These are phyloP conservation scores for Graphium sp. DNA, from an alignment of 2,329 filamentous ascomycete species.

Conservation along the genomic window DNA sequence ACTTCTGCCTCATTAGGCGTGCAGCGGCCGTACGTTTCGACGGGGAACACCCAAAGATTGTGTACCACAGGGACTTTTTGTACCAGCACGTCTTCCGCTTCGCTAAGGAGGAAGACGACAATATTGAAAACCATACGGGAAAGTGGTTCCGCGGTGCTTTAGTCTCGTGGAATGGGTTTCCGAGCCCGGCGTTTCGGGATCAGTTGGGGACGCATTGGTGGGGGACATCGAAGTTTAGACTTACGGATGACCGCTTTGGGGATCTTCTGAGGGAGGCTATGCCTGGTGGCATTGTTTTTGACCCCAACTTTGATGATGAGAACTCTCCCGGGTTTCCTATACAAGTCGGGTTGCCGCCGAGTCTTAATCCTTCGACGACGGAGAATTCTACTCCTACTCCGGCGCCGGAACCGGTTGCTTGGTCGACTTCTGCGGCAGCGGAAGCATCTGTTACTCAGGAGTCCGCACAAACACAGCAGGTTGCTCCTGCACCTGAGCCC, in stretches of 20 bases:
- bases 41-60: slow-evolving; percentile 15
- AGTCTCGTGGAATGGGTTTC: slow-evolving; percentile 15
- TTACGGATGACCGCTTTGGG: slow-evolving; percentile 4
- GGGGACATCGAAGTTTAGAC: slow-evolving; percentile 6
- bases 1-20: slow-evolving; percentile 10
- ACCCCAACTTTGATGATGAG: slow-evolving; percentile 6
- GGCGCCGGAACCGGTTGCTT: no score
- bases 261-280: slow-evolving; percentile 5
- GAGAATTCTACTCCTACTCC: no score
- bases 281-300: slow-evolving; percentile 6
- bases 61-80: slow-evolving; percentile 19
- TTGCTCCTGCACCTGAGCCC: no score
- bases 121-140: slow-evolving; percentile 15
- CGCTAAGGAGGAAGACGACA: slow-evolving; percentile 9
- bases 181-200: slow-evolving; percentile 6
- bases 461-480: no score
- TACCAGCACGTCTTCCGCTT: slow-evolving; percentile 19
- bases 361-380: no score
- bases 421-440: no score
- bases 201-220: slow-evolving; percentile 6
- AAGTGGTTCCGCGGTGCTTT: slow-evolving; percentile 16
- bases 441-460: no score
- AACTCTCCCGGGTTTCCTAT: slow-evolving; percentile 5
- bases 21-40: slow-evolving; percentile 12
- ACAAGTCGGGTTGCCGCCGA: no score